These are phyloP conservation scores for Furcasterigmium sp. DNA, from an alignment of 2,329 filamentous ascomycete species.

Conservation along the genomic window DNA sequence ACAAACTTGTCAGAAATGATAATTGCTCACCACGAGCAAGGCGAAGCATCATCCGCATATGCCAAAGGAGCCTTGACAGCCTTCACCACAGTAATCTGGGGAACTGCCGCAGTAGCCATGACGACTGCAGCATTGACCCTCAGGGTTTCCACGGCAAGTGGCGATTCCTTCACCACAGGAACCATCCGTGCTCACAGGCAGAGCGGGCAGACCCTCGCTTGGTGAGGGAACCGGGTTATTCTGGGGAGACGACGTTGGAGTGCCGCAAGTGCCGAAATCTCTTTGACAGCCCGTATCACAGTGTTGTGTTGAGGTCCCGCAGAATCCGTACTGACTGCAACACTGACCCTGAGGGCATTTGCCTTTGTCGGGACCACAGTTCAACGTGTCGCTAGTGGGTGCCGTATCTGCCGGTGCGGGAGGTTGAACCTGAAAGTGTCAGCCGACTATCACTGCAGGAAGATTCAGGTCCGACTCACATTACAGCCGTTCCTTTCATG, in stretches of 20 bases:
- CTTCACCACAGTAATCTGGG: constrained; percentile 9
- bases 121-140: constrained; percentile 12
- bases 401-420: not conserved
- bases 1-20: no score
- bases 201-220: not conserved
- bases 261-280: constrained; percentile 10
- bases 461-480: not conserved
- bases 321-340: constrained; percentile 13
- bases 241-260: no score
- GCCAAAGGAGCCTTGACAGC: constrained; percentile 12
- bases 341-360: constrained; percentile 8
- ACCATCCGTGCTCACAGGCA: constrained; percentile 9
- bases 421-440: not conserved
- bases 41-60: constrained; percentile 7
- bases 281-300: constrained; percentile 11
- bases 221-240: not conserved
- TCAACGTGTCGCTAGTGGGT: not conserved
- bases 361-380: constrained; percentile 5
- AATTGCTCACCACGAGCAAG: no score
- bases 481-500: not conserved
- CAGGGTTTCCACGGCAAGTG: constrained; percentile 10
- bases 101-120: constrained; percentile 14
- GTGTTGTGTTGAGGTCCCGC: constrained; percentile 9
- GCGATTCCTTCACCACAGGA: constrained; percentile 8
- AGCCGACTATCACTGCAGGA: not conserved